Evolutionary conservation across 345 rosid species (phyloP).

Genomic region (Trapa incisa): DNA sequence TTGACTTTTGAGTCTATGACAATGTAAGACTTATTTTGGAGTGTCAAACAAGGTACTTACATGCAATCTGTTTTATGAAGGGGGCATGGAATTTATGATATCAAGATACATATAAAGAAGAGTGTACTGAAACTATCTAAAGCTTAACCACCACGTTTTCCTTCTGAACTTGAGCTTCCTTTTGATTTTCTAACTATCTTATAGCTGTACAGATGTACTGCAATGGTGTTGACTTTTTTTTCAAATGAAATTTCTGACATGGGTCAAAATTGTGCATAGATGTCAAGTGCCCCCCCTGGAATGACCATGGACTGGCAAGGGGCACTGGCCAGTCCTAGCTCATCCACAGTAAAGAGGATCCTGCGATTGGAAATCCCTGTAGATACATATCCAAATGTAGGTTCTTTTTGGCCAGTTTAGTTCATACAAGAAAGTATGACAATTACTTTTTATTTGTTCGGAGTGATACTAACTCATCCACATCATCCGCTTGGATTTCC

Average conservation of each 20-base stretch:
- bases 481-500: slow-evolving; percentile 6
- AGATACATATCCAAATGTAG: slow-evolving; percentile 72
- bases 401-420: slow-evolving; percentile 5
- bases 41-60: background rate
- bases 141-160: background rate
- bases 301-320: slow-evolving; percentile 99
- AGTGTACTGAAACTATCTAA: background rate
- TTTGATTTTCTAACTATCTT: background rate
- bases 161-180: background rate
- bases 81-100: background rate
- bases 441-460: background rate
- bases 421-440: slow-evolving; percentile 1
- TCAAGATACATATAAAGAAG: background rate
- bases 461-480: background rate
- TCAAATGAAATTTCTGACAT: background rate
- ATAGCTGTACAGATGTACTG: background rate
- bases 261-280: slow-evolving; percentile 24
- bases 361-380: slow-evolving; percentile 98
- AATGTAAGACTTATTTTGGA: background rate
- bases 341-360: slow-evolving; percentile 85
- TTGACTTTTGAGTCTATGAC: background rate
- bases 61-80: background rate
- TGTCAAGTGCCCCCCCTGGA: slow-evolving; percentile 76
- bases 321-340: slow-evolving; percentile 89
- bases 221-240: background rate